Evolutionary conservation across 345 rosid genomes (phyloP), one percentile per base, ranked within the genome.

Genomic region (Eucalyptus erythrocorys): DNA sequence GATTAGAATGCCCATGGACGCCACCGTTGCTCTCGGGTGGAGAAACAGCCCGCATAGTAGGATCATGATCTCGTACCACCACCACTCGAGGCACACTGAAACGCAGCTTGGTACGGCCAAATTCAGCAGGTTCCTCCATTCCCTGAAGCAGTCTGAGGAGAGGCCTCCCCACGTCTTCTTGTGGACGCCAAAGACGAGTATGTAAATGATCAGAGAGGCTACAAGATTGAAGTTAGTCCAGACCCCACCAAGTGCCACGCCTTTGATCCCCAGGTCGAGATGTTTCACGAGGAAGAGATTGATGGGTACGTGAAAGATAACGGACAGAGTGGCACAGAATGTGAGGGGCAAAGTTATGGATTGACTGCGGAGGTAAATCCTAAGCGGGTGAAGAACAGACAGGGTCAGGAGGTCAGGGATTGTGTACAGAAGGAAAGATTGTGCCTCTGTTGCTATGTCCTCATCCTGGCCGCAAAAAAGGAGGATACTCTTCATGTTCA

Each of bases 21-120:
- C 98, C 47, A 96, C 94, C 0, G 95, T 94, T 30, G 96, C 94
- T 89, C 71, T 92, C 14, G 98, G 98, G 79, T 93, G 93, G 30
- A 92, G 2, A 19, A 96, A 47, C 51, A 95, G 86, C 8, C 98
- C 98, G 49, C 97, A 95, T 5, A 96, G 93, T 55, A 96, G 66
- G 85, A 94, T 96, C 97, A 96, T 96, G 90, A 95, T 95, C 89
- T 96, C 98, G 59, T 96, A 96, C 97, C 98, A 96, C 98, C 98
- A 96, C 98, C 98, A 96, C 88, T 96, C 98, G 21, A 96, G 97
- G 88, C 98, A 96, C 43, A 96, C 97, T 3, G 98, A 96, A 79
- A 95, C 80, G 92, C 98, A 95, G 90, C 96, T 95, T 8, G 98
- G 98, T 45, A 96, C 90, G 24, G 98, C 94, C 86, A 95, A 90